phyloP scores from a whole-genome alignment of 1,284 basidiomycete species.

The Cystobasidium pallidum region DNA sequence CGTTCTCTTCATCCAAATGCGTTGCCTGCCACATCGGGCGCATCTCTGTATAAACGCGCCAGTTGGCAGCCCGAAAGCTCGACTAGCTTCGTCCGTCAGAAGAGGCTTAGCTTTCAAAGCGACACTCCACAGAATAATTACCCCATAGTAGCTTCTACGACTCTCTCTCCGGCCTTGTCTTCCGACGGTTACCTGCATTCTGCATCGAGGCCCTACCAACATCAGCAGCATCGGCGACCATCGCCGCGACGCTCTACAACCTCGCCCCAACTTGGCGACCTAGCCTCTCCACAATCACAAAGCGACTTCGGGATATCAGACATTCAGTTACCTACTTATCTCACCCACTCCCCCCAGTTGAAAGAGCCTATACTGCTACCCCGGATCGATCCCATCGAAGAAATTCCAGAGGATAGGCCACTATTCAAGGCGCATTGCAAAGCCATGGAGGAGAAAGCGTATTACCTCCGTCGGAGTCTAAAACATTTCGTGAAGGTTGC shows the following conservation, averaged over 20 bases:
- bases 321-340: not conserved
- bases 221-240: constrained; percentile 22
- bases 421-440: constrained; percentile 48
- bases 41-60: constrained; percentile 22
- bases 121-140: constrained; percentile 17
- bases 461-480: constrained; percentile 44
- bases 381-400: constrained; percentile 11
- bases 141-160: not conserved
- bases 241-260: constrained; percentile 32
- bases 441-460: constrained; percentile 46
- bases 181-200: constrained; percentile 15
- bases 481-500: constrained; percentile 47
- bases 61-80: constrained; percentile 31
- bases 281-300: constrained; percentile 19
- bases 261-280: constrained; percentile 15
- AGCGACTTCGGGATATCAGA: constrained; percentile 18
- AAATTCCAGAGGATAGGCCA: constrained; percentile 49
- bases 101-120: constrained; percentile 39
- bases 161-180: constrained; percentile 18
- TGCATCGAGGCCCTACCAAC: not conserved
- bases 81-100: constrained; percentile 21
- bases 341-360: constrained; percentile 7
- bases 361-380: constrained; percentile 17
- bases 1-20: not conserved
- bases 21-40: not conserved